phyloP scores from a whole-genome alignment of 352 stramenopile species.

The Phytophthora niederhauseri region DNA sequence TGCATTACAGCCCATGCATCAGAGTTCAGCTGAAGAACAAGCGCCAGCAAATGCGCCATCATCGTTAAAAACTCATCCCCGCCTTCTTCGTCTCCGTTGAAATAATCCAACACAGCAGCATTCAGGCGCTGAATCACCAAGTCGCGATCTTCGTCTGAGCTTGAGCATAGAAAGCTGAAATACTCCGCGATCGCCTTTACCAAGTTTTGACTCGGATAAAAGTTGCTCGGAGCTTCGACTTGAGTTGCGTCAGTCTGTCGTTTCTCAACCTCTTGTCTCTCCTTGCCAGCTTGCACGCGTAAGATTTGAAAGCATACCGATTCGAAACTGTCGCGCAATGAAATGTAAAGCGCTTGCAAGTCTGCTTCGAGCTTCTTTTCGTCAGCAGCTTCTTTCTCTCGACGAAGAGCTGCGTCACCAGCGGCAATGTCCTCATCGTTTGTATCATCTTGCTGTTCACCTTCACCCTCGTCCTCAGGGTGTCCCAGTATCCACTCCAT shows the following conservation, averaged over 20 bases:
- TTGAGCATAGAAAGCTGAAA: constrained; percentile 60
- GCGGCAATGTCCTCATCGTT: constrained; percentile 29
- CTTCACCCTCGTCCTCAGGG: constrained; percentile 69
- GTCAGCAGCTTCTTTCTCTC: constrained; percentile 30
- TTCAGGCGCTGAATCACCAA: constrained; percentile 62
- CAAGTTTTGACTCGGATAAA: constrained; percentile 54
- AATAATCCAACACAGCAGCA: constrained; percentile 49
- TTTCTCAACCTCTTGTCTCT: constrained; percentile 18
- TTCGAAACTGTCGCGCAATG: constrained; percentile 68
- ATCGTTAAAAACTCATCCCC: constrained; percentile 54
- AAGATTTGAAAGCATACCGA: constrained; percentile 70
- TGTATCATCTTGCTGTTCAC: constrained; percentile 34
- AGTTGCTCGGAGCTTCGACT: constrained; percentile 10
- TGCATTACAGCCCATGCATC: constrained; percentile 45
- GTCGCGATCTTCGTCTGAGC: constrained; percentile 61
- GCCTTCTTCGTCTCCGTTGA: constrained; percentile 32
- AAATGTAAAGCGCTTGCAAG: constrained; percentile 57
- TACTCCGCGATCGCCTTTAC: constrained; percentile 72
- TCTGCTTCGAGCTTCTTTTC: constrained; percentile 51
- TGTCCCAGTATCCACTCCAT: constrained; percentile 97
- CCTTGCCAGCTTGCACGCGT: constrained; percentile 43
- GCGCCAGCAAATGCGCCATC: constrained; percentile 68
- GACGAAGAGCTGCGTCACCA: constrained; percentile 9
- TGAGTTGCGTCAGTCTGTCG: background rate
- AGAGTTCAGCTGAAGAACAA: constrained; percentile 69